Evolutionary conservation across 2,329 filamentous ascomycete genomes (phyloP), one percentile per base, ranked within the genome.

Genomic region (Akanthomyces lecanii): DNA sequence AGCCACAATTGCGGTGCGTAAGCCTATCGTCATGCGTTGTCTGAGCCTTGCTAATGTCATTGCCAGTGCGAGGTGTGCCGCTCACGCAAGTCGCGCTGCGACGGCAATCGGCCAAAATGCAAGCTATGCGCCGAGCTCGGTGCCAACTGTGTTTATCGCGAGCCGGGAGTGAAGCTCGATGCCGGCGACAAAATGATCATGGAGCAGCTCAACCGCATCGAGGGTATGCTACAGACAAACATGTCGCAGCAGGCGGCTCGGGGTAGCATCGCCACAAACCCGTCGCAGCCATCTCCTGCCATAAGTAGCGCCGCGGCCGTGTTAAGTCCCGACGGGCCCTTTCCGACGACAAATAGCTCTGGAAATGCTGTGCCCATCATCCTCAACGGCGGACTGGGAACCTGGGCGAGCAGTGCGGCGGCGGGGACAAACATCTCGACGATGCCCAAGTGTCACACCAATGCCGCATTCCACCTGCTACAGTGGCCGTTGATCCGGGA

Each of bases 181-280:
- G 90, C 90, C 42, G 91, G 91, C 67, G 91, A 94, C 78, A 94
- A 93, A 77, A 80, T 95, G 63, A 95, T 95, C 65, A 78, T 95
- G 44, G 91, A 94, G 72, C 88, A 89, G 62, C 80, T 95, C 42
- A 86, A 83, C 69, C 86, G 89, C 60, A 93, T 95, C 69, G 91
- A 95, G 74, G 89, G 82, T 57, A 78, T 95, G 51, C 80, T 95
- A n/a, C 89, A 93, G 72, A 86, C 88, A 66, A 89, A 80, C 67
- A 77, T 92, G 67, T 78, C 76, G 80, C 58, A 73, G 79, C 52
- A 84, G 80, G 66, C 79, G 79, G 42, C 21, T 12, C 28, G 16
- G 10, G 28, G 14, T 21, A 78, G 87, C 65, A 80, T 79, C 57
- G 73, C 88, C 57, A 81, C 30, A 10, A 44, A 48, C 55, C 44